Base-by-base conservation (phyloP, 441 rosid species). In the Erodium moschatum region DNA sequence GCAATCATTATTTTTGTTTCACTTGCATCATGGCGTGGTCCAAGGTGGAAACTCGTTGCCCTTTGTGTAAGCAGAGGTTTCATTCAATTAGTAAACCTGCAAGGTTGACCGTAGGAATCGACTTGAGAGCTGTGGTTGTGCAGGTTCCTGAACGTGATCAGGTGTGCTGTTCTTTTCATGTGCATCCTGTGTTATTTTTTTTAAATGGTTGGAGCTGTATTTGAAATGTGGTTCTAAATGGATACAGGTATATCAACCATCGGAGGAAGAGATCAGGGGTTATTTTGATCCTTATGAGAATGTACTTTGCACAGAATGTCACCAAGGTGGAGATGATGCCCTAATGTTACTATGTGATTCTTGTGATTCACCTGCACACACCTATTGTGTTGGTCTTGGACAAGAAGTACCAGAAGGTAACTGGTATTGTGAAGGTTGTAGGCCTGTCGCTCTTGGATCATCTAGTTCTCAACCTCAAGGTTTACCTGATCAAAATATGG, bases 291-390 rank as follows among this genome's bases (percentile, higher is more conserved):
- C 99, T 5, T 95, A 95, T 65, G 98, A 95, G 85, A 89, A 85
- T 74, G 96, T 82, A 24, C 81, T 89, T 70, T 95, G 99, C 74
- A 81, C 90, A 7, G 98, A 90, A 76, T 95, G 99, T 74, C 91
- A 84, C 70, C 92, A 84, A 77, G 98, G 99, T 40, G 97, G 96
- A 67, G 98, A 95, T 71, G 99, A 95, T 75, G 99, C 84, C 74
- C 95, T 90, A 48, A 95, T 95, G 97, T 83, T 95, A 72, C 91
- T 92, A 3, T 95, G 99, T 67, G 99, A 95, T 78, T 73, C 89
- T 69, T 95, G 99, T 74, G 99, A 95, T 86, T 95, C 99, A 72
- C 88, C 99, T 38, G 96, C 99, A 11, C 99, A 92, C 79, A 90
- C 99, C 19, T 95, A 81, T 76, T 95, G 99, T 48, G 99, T 90